Percentiles rank a stretch among this genome's conserved stretches.
Conservation (phyloP, 768 basidiomycete species). For the Mycena sanguinolenta region DNA sequence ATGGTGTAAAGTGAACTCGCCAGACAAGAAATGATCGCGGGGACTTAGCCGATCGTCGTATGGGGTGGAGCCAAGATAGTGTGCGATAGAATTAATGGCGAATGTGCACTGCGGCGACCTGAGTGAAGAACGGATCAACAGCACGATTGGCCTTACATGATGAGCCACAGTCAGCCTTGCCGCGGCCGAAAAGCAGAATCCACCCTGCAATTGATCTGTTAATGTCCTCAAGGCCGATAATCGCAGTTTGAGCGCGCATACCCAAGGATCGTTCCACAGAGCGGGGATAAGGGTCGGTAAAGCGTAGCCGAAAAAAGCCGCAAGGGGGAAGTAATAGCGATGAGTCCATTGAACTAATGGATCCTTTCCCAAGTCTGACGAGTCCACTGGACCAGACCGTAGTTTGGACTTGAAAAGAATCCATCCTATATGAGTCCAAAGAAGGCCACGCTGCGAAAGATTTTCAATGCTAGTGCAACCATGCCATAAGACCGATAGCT, state of each 20-base stretch:
- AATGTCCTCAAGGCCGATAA: slow-evolving; percentile 4
- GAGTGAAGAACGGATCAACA: slow-evolving; percentile 16
- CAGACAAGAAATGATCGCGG: slow-evolving; percentile 82
- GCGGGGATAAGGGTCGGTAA: slow-evolving; percentile 80
- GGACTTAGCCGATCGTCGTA: slow-evolving; percentile 87
- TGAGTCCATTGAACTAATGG: slow-evolving; percentile 84
- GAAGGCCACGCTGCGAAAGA: slow-evolving; percentile 67
- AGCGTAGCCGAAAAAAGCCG: slow-evolving; percentile 76
- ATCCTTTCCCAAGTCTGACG: slow-evolving; percentile 80
- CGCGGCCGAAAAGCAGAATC: slow-evolving; percentile 82
- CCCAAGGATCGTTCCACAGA: slow-evolving; percentile 69
- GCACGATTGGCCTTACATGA: slow-evolving; percentile 60
- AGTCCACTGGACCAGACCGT: slow-evolving; percentile 78
- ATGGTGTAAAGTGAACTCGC: not conserved
- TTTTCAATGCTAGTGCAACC: not conserved
- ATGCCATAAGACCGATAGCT: slow-evolving; percentile 5
- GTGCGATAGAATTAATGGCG: slow-evolving; percentile 90
- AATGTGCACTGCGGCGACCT: slow-evolving; percentile 75
- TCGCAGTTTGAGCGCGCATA: slow-evolving; percentile 21
- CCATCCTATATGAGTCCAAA: slow-evolving; percentile 90
- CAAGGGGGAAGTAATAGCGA: slow-evolving; percentile 74
- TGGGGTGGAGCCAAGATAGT: slow-evolving; percentile 84
- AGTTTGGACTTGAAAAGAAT: slow-evolving; percentile 83
- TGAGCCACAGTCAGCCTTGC: slow-evolving; percentile 81
- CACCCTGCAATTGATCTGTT: slow-evolving; percentile 66